phyloP scores from a whole-genome alignment of 106 monocot species.

The Acanthochlamys bracteata region DNA sequence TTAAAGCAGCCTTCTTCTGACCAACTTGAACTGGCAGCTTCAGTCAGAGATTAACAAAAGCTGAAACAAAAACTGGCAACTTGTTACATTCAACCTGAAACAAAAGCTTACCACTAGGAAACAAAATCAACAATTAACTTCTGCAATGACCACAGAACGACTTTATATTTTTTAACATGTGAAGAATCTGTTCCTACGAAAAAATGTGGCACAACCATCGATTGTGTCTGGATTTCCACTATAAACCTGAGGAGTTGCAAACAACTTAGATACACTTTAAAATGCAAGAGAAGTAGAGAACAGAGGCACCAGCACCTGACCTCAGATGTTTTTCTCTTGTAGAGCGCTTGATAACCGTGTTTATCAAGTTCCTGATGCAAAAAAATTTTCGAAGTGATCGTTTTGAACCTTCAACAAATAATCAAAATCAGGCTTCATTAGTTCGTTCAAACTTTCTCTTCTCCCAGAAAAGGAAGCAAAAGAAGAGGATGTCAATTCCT shows the following conservation, averaged over 20 bases:
- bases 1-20: slow-evolving; percentile 77
- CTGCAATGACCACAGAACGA: slow-evolving; percentile 3
- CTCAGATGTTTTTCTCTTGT: slow-evolving; percentile 73
- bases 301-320: slow-evolving; percentile 19
- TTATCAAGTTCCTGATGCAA: slow-evolving; percentile 94
- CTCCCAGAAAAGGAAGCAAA: too few relatives aligned
- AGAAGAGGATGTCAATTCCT: too few relatives aligned
- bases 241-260: slow-evolving; percentile 33
- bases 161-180: slow-evolving; percentile 99
- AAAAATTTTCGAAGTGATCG: slow-evolving; percentile 86
- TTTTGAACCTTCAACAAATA: slow-evolving; percentile 26
- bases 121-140: background rate
- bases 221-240: slow-evolving; percentile 55
- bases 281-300: slow-evolving; percentile 4
- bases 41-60: slow-evolving; percentile 87
- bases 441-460: background rate
- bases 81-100: slow-evolving; percentile 96
- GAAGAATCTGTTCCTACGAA: slow-evolving; percentile 79
- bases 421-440: background rate
- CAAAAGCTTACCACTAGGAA: background rate
- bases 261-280: slow-evolving; percentile 1
- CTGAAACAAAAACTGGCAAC: too few relatives aligned
- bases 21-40: slow-evolving; percentile 64
- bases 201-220: slow-evolving; percentile 99
- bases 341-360: slow-evolving; percentile 92